Evolutionary conservation across 345 rosid species (phyloP).

Genomic region (Eucalyptus sideroxylon): DNA sequence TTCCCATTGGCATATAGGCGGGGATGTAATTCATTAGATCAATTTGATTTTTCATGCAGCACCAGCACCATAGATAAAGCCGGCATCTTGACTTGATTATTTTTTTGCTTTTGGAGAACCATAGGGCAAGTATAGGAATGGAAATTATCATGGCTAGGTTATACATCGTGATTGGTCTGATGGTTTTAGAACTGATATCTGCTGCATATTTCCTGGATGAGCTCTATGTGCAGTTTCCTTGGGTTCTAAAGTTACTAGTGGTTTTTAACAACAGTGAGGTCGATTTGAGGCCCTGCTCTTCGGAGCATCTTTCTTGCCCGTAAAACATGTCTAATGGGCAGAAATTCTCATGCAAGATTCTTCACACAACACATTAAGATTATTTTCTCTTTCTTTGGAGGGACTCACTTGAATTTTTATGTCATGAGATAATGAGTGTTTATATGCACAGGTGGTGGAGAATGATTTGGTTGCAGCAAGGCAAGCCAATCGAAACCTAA

Average conservation of each 20-base stretch:
- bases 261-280: background rate
- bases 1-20: background rate
- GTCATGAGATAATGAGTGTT: background rate
- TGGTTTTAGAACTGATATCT: background rate
- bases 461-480: conserved; percentile 78
- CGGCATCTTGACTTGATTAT: background rate
- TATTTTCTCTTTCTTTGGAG: background rate
- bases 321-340: background rate
- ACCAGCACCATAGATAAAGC: background rate
- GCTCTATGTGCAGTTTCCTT: background rate
- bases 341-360: background rate
- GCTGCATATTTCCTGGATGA: background rate
- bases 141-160: background rate
- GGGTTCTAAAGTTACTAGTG: background rate
- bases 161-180: background rate
- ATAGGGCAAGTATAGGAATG: background rate
- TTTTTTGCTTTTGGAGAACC: background rate
- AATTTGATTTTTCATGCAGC: background rate
- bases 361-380: background rate
- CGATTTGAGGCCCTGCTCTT: background rate
- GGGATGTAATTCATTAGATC: background rate
- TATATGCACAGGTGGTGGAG: conserved; percentile 45
- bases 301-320: background rate
- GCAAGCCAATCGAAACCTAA: conserved; percentile 64
- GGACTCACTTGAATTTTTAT: background rate